Evolutionary conservation across 345 rosid species (phyloP).

Genomic region (Angophora floribunda): DNA sequence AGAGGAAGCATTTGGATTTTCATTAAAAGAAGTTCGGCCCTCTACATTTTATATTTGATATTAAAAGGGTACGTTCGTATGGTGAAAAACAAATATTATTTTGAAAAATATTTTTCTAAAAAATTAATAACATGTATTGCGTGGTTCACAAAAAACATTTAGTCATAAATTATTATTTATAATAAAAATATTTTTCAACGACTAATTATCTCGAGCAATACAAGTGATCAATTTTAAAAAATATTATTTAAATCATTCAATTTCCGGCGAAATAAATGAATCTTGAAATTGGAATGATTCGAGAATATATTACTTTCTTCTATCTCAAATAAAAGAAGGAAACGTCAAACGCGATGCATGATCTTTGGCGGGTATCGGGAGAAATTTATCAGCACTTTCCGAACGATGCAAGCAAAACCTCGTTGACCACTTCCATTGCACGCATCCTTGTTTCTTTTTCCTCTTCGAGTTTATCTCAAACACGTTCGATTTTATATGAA

Average conservation of each 20-base stretch:
- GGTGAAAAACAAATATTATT: no score
- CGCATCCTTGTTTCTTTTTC: neutral
- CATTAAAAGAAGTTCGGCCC: neutral
- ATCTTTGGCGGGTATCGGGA: neutral
- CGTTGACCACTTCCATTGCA: neutral
- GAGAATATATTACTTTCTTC: neutral
- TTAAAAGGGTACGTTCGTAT: no score
- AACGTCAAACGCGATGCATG: neutral
- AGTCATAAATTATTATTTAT: no score
- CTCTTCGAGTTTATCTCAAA: neutral
- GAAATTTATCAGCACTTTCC: neutral
- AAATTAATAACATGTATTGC: no score
- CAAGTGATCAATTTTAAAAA: accelerated
- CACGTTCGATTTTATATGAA: neutral
- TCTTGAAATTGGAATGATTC: neutral
- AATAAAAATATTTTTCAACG: no score
- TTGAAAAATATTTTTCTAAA: no score
- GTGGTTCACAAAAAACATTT: no score
- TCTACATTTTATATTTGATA: no score
- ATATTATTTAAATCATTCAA: no score
- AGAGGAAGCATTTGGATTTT: neutral
- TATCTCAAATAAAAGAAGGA: neutral
- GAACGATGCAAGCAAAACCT: neutral
- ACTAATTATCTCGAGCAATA: no score
- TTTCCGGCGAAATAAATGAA: no score